Base-by-base conservation (phyloP, 208 protist species). In the Trypanosoma caninum region DNA sequence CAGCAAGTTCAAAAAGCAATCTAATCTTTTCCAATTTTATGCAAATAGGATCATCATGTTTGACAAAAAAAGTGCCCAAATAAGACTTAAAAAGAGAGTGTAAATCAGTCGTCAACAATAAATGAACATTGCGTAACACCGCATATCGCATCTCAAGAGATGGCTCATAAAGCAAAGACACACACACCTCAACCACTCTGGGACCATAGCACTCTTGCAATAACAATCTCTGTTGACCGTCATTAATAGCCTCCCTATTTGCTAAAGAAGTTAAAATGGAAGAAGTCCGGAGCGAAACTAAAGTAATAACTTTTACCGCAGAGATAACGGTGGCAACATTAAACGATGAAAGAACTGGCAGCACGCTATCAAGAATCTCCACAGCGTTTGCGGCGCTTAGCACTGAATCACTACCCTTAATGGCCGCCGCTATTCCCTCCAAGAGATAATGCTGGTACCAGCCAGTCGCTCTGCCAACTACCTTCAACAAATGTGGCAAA, bases 11-110 rank as follows among this genome's bases (percentile, higher is more conserved):
- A 47, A 99, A 81, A 65, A 99, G 95, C 20, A 99, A 87, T 35
- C 99, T 93, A 13, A 99, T 81, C 78, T 99, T 99, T 78, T 99
- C 97, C 66, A 99, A 87, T 73, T 99, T 99, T 34, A 99, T 94
- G 66, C 99, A 99, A 60, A 98, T 94, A 23, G 98, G 97, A 59
- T 99, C 98, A 65, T 99, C 99, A 82, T 99, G 99, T 74, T 98
- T 98, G 60, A 97, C 89, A 72, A 99, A 98, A 73, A 99, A 99
- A 8, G 97, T 69, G 51, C 82, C 81, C 25, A 98, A 47, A 37
- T 84, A 53, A 6, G 50, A 42, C 10, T 56, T 59, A 23, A 99
- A 88, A 56, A 67, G 84, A 91, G 79, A 52, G 38, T 50, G 31
- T 81, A 97, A 65, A 46, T 52, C 55, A 1, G 89, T 96, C 66